phyloP scores from a whole-genome alignment of 2,329 filamentous ascomycete species.

The Nothophoma quercina region DNA sequence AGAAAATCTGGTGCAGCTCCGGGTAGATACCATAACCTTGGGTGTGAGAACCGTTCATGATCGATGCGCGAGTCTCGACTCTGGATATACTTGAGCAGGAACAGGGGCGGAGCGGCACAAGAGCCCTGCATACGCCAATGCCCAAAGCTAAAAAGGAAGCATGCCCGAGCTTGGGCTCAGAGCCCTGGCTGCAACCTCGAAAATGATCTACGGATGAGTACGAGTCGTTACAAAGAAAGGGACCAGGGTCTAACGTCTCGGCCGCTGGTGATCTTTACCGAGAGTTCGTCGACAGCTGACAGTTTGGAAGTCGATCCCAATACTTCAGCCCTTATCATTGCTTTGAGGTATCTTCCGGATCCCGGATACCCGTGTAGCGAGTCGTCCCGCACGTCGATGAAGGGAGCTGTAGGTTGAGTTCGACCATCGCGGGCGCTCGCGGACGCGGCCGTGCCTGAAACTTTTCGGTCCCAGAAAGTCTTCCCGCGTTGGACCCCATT shows the following conservation, averaged over 20 bases:
- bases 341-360: neutral
- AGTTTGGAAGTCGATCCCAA: slow-evolving; percentile 7
- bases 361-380: neutral
- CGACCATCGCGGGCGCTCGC: slow-evolving; percentile 10
- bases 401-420: neutral
- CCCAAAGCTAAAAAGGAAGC: slow-evolving; percentile 10
- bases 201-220: neutral
- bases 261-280: slow-evolving; percentile 10
- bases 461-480: slow-evolving; percentile 11
- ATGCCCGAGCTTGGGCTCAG: slow-evolving; percentile 1
- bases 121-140: slow-evolving; percentile 9
- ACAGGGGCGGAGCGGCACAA: slow-evolving; percentile 15
- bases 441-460: slow-evolving; percentile 4
- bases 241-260: slow-evolving; percentile 2
- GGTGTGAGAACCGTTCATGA: neutral
- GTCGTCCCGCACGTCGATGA: neutral
- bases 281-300: slow-evolving; percentile 1
- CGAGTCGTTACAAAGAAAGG: neutral
- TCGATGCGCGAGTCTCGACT: slow-evolving; percentile 12
- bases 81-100: slow-evolving; percentile 5
- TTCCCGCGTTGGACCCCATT: neutral
- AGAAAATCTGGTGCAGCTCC: slow-evolving; percentile 17
- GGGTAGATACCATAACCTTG: slow-evolving; percentile 27
- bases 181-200: neutral
- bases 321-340: neutral